Evolutionary conservation across 2,329 filamentous ascomycete species (phyloP).

Genomic region (Alternaria infectoria): DNA sequence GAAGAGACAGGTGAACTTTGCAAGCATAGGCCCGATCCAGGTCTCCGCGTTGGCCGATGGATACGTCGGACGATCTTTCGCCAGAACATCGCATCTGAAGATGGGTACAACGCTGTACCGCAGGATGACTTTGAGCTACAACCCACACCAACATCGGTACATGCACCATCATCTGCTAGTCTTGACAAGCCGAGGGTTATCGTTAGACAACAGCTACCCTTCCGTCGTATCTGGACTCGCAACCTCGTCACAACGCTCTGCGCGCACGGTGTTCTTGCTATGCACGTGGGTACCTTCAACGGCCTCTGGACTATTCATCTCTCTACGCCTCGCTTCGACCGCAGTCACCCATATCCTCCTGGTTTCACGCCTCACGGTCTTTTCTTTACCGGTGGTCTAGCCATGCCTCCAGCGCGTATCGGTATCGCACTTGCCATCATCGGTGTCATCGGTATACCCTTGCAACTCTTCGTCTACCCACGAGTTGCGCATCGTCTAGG

Average conservation of each 20-base stretch:
- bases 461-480: conserved; percentile 57
- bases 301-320: conserved; percentile 59
- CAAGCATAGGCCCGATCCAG: conserved; percentile 50
- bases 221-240: conserved; percentile 55
- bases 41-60: conserved; percentile 49
- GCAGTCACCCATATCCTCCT: conserved; percentile 40
- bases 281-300: conserved; percentile 58
- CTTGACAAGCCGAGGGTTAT: conserved; percentile 18
- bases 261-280: conserved; percentile 53
- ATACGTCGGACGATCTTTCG: conserved; percentile 45
- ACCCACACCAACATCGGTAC: conserved; percentile 33
- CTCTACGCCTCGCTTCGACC: conserved; percentile 53
- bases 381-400: conserved; percentile 58
- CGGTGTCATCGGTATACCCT: conserved; percentile 54
- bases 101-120: conserved; percentile 42
- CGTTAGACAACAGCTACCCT: conserved; percentile 48
- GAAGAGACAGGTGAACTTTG: conserved; percentile 63
- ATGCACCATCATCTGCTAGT: background rate
- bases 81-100: conserved; percentile 19
- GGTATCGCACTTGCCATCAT: conserved; percentile 57
- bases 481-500: conserved; percentile 51
- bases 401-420: conserved; percentile 55
- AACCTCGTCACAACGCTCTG: conserved; percentile 54
- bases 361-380: conserved; percentile 47
- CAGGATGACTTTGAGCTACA: conserved; percentile 41